Evolutionary conservation across 75 land plant genomes (phyloP).

Genomic region (Pseudotsuga menziesii): DNA sequence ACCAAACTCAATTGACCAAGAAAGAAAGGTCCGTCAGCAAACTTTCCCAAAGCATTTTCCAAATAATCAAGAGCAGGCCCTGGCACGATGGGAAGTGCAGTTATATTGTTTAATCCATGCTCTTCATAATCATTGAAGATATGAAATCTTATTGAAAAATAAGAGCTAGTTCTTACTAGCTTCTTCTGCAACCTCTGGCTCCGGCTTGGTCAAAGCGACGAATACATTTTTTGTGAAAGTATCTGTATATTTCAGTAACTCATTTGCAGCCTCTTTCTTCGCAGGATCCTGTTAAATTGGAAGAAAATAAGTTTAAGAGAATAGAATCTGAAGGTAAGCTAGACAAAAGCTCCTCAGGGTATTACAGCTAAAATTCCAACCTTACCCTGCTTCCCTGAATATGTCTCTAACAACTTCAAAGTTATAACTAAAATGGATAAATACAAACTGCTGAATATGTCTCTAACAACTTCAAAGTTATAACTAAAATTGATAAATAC

Average conservation of each 20-base stretch:
- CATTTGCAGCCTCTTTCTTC: conserved; percentile 20
- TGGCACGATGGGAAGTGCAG: not conserved
- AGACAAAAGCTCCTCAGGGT: not conserved
- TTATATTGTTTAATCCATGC: too few species aligned
- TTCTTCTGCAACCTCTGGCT: not conserved
- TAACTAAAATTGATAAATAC: too few species aligned
- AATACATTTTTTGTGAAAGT: conserved; percentile 9
- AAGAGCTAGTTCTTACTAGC: not conserved
- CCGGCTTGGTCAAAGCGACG: not conserved
- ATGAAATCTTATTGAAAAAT: not conserved
- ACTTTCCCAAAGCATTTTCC: conserved; percentile 61
- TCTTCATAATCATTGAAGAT: not conserved
- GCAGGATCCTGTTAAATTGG: conserved; percentile 12
- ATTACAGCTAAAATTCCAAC: not conserved
- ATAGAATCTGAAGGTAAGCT: too few species aligned
- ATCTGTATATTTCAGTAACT: conserved; percentile 15
- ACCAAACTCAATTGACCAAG: conserved; percentile 78
- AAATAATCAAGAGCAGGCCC: conserved; percentile 58
- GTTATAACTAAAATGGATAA: too few species aligned
- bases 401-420: not conserved
- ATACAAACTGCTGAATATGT: too few species aligned
- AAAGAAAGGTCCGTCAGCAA: conserved; percentile 75
- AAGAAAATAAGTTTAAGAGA: not conserved
- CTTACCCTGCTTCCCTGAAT: not conserved
- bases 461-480: not conserved